phyloP scores from a whole-genome alignment of 148 eudicot genomes.

The Silene latifolia region DNA sequence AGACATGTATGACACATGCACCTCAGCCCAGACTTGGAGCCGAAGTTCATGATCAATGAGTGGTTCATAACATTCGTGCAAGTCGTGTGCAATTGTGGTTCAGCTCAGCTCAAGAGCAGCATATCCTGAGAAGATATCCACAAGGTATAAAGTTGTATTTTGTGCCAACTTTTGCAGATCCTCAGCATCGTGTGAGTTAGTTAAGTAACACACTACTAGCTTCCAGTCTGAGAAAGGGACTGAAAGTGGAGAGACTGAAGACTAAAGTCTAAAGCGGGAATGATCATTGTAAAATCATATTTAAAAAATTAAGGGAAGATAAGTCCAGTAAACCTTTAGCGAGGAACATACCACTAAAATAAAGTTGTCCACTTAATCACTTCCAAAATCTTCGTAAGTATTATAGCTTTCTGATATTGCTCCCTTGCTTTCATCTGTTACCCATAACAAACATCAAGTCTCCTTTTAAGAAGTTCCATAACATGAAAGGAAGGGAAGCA shows the following conservation, averaged over 20 bases:
- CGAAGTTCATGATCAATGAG: no score
- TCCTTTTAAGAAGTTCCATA: constrained; percentile 6
- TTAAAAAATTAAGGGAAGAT: background rate
- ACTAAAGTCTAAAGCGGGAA: background rate
- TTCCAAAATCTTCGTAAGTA: constrained; percentile 46
- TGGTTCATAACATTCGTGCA: no score
- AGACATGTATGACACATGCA: no score
- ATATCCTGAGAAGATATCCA: no score
- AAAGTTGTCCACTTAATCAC: constrained; percentile 42
- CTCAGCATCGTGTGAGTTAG: background rate
- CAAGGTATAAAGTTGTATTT: no score
- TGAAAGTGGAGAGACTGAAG: background rate
- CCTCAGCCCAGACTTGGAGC: no score
- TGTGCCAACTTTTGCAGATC: no score
- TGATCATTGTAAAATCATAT: background rate
- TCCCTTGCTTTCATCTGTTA: constrained; percentile 32
- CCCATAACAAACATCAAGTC: constrained; percentile 8
- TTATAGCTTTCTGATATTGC: constrained; percentile 38
- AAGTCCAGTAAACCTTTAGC: background rate
- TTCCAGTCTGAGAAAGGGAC: background rate
- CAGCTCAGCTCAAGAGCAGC: no score
- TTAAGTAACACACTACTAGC: background rate
- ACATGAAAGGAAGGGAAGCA: background rate
- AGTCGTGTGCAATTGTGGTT: no score
- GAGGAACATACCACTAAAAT: constrained; percentile 21